Evolutionary conservation across 1,139 yeast genomes (phyloP), one percentile per base, ranked within the genome.

Genomic region (Taiozyma sp.): DNA sequence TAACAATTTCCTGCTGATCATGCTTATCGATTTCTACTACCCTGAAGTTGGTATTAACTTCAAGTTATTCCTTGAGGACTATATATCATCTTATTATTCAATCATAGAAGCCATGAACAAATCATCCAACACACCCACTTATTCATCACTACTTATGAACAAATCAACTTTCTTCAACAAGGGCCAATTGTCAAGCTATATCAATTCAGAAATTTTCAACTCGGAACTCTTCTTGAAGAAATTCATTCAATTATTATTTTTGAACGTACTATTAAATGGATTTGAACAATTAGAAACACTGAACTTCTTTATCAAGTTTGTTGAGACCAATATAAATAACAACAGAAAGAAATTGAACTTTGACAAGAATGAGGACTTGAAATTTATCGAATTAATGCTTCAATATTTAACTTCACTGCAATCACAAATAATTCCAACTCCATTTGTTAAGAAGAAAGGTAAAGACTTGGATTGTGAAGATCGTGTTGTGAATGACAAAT

Each of bases 281-380:
- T 43, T 51, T 28, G 54, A 54, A 30, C 56, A 54, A 23, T 41
- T 56, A 9, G 16, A 32, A 1, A 45, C 51, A 13, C 19, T 59
- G 30, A 51, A 50, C 29, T 52, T 53, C 5, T 55, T 58, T 16
- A 52, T 60, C 2, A 36, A 38, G 13, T 61, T 60, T 46, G 54
- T 61, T n/a, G 58, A 61, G 16, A 3, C 39, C 1, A 55, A 55
- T n/a, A 57, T 62, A 41, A 61, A 61, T 41, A 45, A 54, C n/a
- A 57, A 59, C 43, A 56, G 65, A 44, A 62, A 60, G 46, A 60
- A 58, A 44, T 46, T 62, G 22, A 58, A 58, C 46, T 59, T 62
- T 45, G 61, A 58, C 29, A 60, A 60, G 43, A 52, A 53, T 28
- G 45, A 42, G 13, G 53, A 51, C 23, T 51, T 62, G 46, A 52